A percentile compares a stretch with the other conserved stretches of the same genome.
Evolutionary conservation across 1,139 yeast genomes (phyloP).

Genomic region (Debaryomyces psychrophilus): DNA sequence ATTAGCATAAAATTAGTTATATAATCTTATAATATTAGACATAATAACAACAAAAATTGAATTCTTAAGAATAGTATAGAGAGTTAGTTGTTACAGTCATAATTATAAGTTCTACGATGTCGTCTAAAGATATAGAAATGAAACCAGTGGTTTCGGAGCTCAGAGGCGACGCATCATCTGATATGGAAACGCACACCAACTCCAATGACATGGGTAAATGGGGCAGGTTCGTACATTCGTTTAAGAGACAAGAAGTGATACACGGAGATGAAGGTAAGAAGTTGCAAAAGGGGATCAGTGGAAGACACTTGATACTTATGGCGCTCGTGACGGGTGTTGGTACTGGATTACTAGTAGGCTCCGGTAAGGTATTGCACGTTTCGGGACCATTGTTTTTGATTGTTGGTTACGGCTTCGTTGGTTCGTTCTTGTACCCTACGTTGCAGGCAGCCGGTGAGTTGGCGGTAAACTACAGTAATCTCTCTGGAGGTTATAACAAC

Average conservation of each 20-base stretch:
- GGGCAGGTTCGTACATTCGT: conserved; percentile 35
- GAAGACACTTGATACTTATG: conserved; percentile 41
- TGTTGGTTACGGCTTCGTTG: conserved; percentile 42
- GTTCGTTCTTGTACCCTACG: conserved; percentile 43
- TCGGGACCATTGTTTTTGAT: conserved; percentile 42
- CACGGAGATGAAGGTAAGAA: conserved; percentile 32
- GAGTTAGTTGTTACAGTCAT: not conserved
- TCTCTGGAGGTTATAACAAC: conserved; percentile 46
- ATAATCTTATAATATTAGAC: not conserved
- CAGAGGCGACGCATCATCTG: conserved; percentile 19
- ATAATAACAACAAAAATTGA: not conserved
- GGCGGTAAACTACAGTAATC: conserved; percentile 42
- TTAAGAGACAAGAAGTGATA: conserved; percentile 26
- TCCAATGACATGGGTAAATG: conserved; percentile 19
- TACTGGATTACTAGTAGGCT: conserved; percentile 46
- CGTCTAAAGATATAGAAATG: conserved; percentile 16
- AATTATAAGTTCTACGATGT: not conserved
- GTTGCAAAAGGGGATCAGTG: conserved; percentile 35
- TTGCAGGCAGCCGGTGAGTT: conserved; percentile 48
- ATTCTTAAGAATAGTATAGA: not conserved
- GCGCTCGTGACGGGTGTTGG: conserved; percentile 46
- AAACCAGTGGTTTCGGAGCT: conserved; percentile 24
- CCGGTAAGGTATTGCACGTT: conserved; percentile 34
- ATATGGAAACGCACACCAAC: conserved; percentile 19
- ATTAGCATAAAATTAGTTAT: not conserved